Evolutionary conservation across 2,329 filamentous ascomycete species (phyloP), one percentile per base, ranked within the genome.

Genomic region (Xylaria multiplex): DNA sequence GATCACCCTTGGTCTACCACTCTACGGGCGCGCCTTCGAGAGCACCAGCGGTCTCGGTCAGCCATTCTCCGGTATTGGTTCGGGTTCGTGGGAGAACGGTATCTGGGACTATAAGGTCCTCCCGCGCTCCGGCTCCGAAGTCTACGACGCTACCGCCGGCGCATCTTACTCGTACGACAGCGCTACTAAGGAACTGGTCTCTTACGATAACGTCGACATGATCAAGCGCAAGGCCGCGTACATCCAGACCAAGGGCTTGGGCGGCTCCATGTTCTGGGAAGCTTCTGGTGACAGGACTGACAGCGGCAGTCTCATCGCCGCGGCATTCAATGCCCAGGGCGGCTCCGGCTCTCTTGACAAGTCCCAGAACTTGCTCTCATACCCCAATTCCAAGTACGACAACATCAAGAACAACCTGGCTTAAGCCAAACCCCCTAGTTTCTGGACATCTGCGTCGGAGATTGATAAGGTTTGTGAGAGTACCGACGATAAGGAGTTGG

Each of bases 181-280:
- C 1, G 74, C 72, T 0, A 81, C 83, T 6, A 80, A 84, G 64
- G 87, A 88, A 70, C 86, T 96, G 79, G 83, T 96, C 68, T 89
- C 87, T 24, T 97, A 92, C 76, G 89, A 91, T 75, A 92, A 86
- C 1, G 85, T 88, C 0, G 79, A 81, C 32, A 85, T 90, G 72
- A 83, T 88, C 35, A 77, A 80, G 57, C 75, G 80, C 70, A 96
- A 96, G 81, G 87, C 88, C 5, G 73, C 80, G 2, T 95, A 90
- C 76, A 86, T 93, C 71, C 83, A 85, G 77, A 73, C 79, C 56
- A 82, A 84, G 62, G 84, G 87, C 0, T 82, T 96, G 0, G 92
- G 89, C 3, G 93, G 92, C 27, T 88, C 86, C 35, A 95, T 96
- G 91, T 96, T 92, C 86, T 96, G 92, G 92, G 92, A 96, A 77